phyloP scores from a whole-genome alignment of 208 protist species.

The Trypanosoma brucei region DNA sequence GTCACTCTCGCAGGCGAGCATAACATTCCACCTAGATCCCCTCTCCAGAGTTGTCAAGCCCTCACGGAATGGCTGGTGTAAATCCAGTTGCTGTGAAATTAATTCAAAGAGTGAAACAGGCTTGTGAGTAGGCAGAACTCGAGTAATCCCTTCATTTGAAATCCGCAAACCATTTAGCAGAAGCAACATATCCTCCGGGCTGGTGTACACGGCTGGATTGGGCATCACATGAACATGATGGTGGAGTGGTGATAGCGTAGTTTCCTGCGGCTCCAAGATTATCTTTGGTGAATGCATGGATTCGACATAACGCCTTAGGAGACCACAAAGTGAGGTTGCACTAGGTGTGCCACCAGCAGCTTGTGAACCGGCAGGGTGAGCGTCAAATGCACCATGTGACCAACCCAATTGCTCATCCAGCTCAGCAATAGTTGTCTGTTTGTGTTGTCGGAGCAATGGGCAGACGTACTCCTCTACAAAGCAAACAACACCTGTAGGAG shows the following conservation, averaged over 20 bases:
- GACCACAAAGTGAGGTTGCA: conserved; percentile 14
- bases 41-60: neutral
- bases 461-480: conserved; percentile 33
- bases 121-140: conserved; percentile 12
- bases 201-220: conserved; percentile 18
- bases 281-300: conserved; percentile 5
- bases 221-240: conserved; percentile 15
- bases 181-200: conserved; percentile 30
- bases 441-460: conserved; percentile 21
- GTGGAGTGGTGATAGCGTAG: neutral
- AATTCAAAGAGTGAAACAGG: conserved; percentile 35
- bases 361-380: conserved; percentile 10
- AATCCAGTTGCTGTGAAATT: conserved; percentile 23
- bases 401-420: conserved; percentile 24
- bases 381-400: conserved; percentile 19
- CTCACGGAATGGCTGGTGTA: conserved; percentile 2
- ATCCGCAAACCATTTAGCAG: conserved; percentile 24
- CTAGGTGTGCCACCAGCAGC: conserved; percentile 7
- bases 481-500: conserved; percentile 1
- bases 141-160: neutral
- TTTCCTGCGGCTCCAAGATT: neutral
- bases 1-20: conserved; percentile 4
- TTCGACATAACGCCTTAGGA: conserved; percentile 25
- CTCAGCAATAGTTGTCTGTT: conserved; percentile 13
- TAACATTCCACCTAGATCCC: conserved; percentile 14